A percentile compares a stretch with the other conserved stretches of the same genome.
Conservation (phyloP, 177 flowering plant species). For the Vitis hybrid region DNA sequence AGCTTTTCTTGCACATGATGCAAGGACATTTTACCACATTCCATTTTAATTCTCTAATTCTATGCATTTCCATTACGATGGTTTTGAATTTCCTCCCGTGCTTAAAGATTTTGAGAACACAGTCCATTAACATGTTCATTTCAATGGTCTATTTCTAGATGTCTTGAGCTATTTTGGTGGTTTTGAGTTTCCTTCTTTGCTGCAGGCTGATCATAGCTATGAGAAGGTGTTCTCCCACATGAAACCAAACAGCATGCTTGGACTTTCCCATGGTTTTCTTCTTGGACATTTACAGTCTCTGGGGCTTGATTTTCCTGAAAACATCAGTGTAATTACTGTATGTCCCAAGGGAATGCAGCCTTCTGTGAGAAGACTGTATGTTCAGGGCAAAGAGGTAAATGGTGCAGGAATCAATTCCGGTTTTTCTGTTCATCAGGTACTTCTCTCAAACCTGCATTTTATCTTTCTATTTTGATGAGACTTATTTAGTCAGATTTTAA, state of each 20-base stretch:
- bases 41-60: too few species aligned
- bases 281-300: conserved; percentile 90
- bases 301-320: conserved; percentile 85
- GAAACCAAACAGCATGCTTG: conserved; percentile 98
- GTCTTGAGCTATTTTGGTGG: background rate
- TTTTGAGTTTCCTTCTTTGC: background rate
- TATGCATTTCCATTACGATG: too few species aligned
- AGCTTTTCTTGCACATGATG: too few species aligned
- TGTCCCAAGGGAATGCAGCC: conserved; percentile 99
- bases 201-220: conserved; percentile 88
- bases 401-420: conserved; percentile 99
- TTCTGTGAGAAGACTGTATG: conserved; percentile 91
- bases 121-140: too few species aligned
- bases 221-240: conserved; percentile 89
- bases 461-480: background rate
- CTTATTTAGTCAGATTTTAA: too few species aligned
- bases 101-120: too few species aligned
- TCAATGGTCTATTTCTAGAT: too few species aligned
- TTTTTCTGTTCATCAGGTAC: conserved; percentile 93
- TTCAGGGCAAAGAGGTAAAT: conserved; percentile 92
- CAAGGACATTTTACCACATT: too few species aligned
- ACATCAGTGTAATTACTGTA: conserved; percentile 92
- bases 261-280: conserved; percentile 97
- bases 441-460: conserved; percentile 3
- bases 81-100: too few species aligned